Evolutionary conservation across 2,329 filamentous ascomycete genomes (phyloP).

Genomic region (Plectosphaerella cucumerina): DNA sequence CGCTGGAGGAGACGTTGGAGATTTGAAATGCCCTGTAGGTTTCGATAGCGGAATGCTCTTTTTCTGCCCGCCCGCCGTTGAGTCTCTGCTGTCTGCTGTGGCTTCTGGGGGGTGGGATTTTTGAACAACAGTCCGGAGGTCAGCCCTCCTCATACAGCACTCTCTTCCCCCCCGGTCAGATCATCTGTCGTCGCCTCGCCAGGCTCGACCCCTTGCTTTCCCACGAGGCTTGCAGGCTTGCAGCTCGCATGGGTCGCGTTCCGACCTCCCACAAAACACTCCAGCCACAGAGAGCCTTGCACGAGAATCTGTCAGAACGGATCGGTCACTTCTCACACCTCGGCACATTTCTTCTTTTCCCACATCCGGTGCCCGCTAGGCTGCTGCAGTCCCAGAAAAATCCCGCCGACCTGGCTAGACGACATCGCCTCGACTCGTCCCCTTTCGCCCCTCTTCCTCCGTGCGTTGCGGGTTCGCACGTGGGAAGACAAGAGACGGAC

Average conservation of each 20-base stretch:
- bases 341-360: background rate
- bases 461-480: background rate
- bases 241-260: background rate
- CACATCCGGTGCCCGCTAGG: background rate
- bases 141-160: background rate
- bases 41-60: background rate
- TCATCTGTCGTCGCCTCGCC: background rate
- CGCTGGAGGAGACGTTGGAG: no score
- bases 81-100: no score
- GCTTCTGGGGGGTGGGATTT: no score
- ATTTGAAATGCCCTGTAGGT: no score
- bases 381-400: background rate
- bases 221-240: no score
- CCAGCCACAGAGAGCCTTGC: constrained; percentile 27
- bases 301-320: constrained; percentile 39
- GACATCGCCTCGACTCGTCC: background rate
- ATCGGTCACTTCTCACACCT: background rate
- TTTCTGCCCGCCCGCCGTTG: background rate
- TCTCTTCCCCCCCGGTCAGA: background rate
- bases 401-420: background rate
- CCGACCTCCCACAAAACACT: background rate
- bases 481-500: background rate
- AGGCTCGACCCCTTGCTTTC: background rate
- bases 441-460: no score
- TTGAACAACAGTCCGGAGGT: background rate